Conservation (phyloP, 805 yeast genomes). For the Spathaspora passalidarum region DNA sequence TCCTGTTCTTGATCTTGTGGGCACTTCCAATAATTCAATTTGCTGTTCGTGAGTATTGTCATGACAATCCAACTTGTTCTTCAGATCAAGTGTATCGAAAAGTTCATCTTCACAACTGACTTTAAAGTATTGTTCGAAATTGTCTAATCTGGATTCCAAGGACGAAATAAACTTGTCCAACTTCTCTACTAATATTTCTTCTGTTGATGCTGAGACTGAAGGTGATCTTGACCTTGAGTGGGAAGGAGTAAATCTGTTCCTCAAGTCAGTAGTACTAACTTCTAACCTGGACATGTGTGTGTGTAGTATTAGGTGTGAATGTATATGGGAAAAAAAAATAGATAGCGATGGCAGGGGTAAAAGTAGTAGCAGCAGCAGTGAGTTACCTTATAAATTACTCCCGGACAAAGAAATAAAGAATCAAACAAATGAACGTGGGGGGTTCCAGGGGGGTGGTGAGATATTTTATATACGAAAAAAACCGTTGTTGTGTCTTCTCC, state of each 20-base stretch:
- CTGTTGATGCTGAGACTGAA: constrained; percentile 19
- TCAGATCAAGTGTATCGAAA: not conserved
- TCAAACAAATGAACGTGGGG: too few relatives aligned
- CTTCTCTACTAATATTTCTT: constrained; percentile 39
- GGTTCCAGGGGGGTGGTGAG: too few relatives aligned
- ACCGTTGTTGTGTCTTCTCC: too few relatives aligned
- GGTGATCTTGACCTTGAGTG: not conserved
- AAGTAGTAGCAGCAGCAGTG: too few relatives aligned
- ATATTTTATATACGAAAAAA: too few relatives aligned
- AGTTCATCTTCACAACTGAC: constrained; percentile 11
- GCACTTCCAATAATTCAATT: not conserved
- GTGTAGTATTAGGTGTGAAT: not conserved
- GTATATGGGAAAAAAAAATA: too few relatives aligned
- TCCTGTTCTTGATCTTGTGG: constrained; percentile 22
- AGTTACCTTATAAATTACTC: too few relatives aligned
- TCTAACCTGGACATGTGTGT: not conserved
- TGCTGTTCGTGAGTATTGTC: not conserved
- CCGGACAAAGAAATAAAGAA: too few relatives aligned
- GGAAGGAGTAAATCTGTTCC: not conserved
- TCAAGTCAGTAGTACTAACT: not conserved
- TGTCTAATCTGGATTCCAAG: constrained; percentile 38
- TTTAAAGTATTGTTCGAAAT: constrained; percentile 39
- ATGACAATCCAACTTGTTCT: not conserved
- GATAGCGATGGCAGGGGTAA: too few relatives aligned
- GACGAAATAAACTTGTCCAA: constrained; percentile 40